Conservation (phyloP, 2,329 filamentous ascomycete species). For the Claviceps sp. region DNA sequence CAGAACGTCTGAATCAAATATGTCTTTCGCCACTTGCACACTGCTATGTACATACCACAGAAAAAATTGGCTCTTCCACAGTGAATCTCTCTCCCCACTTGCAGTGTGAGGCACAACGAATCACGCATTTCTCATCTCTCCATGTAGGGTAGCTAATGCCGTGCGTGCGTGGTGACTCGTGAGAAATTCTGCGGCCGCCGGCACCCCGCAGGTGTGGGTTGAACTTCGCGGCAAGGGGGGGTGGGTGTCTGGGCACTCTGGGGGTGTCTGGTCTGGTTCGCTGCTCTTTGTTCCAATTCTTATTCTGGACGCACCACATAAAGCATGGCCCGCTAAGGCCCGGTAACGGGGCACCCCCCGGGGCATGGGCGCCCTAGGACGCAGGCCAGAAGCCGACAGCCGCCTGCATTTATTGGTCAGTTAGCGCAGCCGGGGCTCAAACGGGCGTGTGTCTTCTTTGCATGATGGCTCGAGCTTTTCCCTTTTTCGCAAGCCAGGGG, state of each 20-base stretch:
- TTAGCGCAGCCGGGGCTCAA: not conserved
- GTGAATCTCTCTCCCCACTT: too few species aligned
- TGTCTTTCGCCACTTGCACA: too few species aligned
- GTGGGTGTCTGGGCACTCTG: not conserved
- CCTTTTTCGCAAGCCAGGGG: not conserved
- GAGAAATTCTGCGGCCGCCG: not conserved
- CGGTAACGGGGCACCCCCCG: not conserved
- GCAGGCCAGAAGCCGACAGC: not conserved
- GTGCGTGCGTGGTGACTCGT: too few species aligned
- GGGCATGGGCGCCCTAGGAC: not conserved
- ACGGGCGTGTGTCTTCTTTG: conserved; percentile 5
- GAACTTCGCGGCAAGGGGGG: not conserved
- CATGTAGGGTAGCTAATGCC: too few species aligned
- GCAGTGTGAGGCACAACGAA: too few species aligned
- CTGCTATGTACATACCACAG: too few species aligned
- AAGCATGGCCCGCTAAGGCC: not conserved
- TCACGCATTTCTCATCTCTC: too few species aligned
- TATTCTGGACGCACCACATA: not conserved
- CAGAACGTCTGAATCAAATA: not conserved
- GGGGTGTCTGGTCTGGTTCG: not conserved
- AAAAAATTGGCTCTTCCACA: too few species aligned
- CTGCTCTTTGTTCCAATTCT: too few species aligned
- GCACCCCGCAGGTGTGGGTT: not conserved
- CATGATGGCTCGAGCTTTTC: not conserved
- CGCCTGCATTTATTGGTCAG: conserved; percentile 1